Conservation (phyloP, 1,284 basidiomycete genomes). For the Melampsora larici-populina region DNA sequence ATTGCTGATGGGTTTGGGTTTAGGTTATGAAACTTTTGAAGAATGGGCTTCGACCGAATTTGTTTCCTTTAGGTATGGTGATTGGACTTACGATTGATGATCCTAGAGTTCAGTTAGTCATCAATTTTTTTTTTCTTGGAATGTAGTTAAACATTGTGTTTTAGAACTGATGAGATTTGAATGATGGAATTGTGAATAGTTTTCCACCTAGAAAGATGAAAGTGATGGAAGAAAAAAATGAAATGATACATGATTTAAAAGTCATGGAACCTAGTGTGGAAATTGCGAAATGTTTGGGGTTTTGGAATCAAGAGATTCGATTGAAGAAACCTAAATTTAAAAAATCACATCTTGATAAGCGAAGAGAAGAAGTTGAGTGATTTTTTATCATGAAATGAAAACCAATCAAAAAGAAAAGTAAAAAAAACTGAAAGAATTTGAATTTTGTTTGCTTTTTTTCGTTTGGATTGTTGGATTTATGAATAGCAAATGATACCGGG, state of each 20-base stretch:
- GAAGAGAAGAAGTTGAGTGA: slow-evolving; percentile 17
- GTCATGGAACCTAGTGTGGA: slow-evolving; percentile 18
- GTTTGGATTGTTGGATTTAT: neutral
- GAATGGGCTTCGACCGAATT: slow-evolving; percentile 14
- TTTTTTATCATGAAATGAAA: neutral
- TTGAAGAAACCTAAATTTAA: slow-evolving; percentile 5
- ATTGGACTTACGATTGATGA: slow-evolving; percentile 39
- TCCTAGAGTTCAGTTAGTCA: slow-evolving; percentile 32
- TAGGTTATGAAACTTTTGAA: slow-evolving; percentile 22
- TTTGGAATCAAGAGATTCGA: slow-evolving; percentile 28
- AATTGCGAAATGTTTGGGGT: slow-evolving; percentile 21
- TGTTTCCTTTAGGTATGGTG: slow-evolving; percentile 31
- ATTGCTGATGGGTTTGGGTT: neutral
- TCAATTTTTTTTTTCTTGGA: neutral
- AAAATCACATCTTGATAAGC: slow-evolving; percentile 34
- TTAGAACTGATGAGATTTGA: no score
- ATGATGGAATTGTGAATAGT: neutral
- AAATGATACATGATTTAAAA: neutral
- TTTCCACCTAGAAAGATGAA: slow-evolving; percentile 39
- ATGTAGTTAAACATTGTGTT: no score
- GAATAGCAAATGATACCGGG: slow-evolving; percentile 64
- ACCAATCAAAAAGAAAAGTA: no score
- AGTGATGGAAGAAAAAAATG: neutral
- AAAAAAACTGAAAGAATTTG: neutral
- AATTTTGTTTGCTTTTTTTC: neutral